phyloP scores from a whole-genome alignment of 495 filamentous ascomycete species.

The Penicillium waksmanii region DNA sequence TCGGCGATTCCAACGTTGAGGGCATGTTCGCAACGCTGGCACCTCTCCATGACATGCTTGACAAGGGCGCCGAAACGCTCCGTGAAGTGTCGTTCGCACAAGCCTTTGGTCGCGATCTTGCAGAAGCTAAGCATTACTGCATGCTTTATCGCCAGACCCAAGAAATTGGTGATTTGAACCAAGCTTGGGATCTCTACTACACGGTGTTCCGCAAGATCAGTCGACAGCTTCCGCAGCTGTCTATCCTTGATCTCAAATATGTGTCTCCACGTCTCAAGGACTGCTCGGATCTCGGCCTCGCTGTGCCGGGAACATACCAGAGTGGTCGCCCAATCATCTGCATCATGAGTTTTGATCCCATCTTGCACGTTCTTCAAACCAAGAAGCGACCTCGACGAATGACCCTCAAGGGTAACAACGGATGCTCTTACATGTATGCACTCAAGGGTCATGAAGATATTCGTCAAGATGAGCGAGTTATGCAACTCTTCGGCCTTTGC shows the following conservation, averaged over 20 bases:
- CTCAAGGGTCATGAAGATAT: conserved; percentile 99
- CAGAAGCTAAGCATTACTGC: conserved; percentile 94
- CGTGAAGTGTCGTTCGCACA: conserved; percentile 98
- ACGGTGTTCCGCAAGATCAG: conserved; percentile 94
- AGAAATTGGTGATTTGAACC: conserved; percentile 92
- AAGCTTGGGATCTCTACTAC: conserved; percentile 99
- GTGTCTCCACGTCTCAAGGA: conserved; percentile 90
- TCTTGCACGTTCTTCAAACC: conserved; percentile 89
- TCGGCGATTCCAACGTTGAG: conserved; percentile 93
- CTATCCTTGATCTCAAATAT: conserved; percentile 90
- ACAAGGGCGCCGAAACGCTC: conserved; percentile 86
- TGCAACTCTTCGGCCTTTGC: conserved; percentile 96
- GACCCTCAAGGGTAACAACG: conserved; percentile 85
- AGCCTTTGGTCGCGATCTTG: conserved; percentile 91
- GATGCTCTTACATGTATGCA: conserved; percentile 78
- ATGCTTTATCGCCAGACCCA: conserved; percentile 82
- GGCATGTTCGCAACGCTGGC: conserved; percentile 93
- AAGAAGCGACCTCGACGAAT: conserved; percentile 94
- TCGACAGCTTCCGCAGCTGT: conserved; percentile 89
- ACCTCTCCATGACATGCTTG: conserved; percentile 89
- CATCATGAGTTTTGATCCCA: conserved; percentile 87
- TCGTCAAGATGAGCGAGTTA: conserved; percentile 96
- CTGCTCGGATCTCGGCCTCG: conserved; percentile 82
- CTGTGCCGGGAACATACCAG: conserved; percentile 90
- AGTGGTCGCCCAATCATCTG: conserved; percentile 83